phyloP scores from a whole-genome alignment of 805 yeast species.

The Candida vartiovaarae region DNA sequence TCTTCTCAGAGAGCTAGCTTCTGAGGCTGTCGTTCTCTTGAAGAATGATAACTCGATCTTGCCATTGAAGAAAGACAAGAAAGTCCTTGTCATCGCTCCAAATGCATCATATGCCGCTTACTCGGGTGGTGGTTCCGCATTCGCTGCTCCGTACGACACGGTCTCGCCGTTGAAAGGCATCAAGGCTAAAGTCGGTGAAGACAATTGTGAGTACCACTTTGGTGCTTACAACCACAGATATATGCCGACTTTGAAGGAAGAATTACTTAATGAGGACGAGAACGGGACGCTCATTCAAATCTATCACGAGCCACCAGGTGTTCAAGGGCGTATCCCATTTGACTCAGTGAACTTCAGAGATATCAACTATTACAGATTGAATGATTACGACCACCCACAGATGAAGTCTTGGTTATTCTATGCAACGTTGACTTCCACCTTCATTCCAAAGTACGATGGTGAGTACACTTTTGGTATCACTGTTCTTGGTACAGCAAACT shows the following conservation, averaged over 20 bases:
- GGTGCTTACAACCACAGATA: constrained; percentile 31
- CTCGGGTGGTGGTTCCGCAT: constrained; percentile 61
- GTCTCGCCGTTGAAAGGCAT: constrained; percentile 45
- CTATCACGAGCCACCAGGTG: constrained; percentile 16
- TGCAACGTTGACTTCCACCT: constrained; percentile 37
- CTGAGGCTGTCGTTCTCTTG: constrained; percentile 49
- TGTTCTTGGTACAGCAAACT: constrained; percentile 46
- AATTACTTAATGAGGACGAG: constrained; percentile 7
- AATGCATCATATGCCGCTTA: constrained; percentile 43
- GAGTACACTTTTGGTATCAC: constrained; percentile 45
- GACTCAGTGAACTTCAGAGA: constrained; percentile 20
- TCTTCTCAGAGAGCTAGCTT: constrained; percentile 37
- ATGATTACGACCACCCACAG: constrained; percentile 18
- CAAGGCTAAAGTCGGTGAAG: constrained; percentile 17
- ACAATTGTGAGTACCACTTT: constrained; percentile 20
- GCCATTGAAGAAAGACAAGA: constrained; percentile 39
- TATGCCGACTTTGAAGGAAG: constrained; percentile 24
- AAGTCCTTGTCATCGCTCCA: constrained; percentile 52
- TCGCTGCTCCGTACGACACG: constrained; percentile 40
- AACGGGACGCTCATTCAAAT: constrained; percentile 22
- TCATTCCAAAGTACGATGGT: constrained; percentile 38
- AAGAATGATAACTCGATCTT: constrained; percentile 42
- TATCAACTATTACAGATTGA: constrained; percentile 19
- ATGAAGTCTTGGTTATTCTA: constrained; percentile 28
- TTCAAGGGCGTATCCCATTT: constrained; percentile 22